phyloP scores from a whole-genome alignment of 2,329 filamentous ascomycete species.

The Hypoxylon sp. region DNA sequence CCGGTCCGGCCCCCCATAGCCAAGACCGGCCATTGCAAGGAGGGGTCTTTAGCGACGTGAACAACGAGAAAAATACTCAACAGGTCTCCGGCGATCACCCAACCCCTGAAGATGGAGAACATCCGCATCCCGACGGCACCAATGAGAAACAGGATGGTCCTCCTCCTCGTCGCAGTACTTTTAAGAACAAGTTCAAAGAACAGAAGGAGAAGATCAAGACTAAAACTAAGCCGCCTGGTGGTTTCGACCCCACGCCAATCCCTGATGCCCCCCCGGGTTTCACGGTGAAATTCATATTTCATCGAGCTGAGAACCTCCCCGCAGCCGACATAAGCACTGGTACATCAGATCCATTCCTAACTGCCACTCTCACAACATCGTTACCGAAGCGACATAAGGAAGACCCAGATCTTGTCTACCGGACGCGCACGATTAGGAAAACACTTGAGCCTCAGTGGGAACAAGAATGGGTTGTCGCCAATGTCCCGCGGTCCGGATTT shows the following conservation, averaged over 20 bases:
- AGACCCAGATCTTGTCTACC: conserved; percentile 80
- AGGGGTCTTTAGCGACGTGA: conserved; percentile 27
- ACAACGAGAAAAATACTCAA: conserved; percentile 56
- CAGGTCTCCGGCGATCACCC: conserved; percentile 40
- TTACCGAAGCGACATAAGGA: conserved; percentile 87
- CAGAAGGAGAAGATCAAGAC: conserved; percentile 59
- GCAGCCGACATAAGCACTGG: conserved; percentile 83
- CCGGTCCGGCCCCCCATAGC: conserved; percentile 21
- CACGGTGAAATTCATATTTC: conserved; percentile 87
- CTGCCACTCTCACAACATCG: conserved; percentile 79
- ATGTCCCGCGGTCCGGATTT: conserved; percentile 86
- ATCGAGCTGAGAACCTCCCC: conserved; percentile 84
- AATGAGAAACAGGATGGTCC: conserved; percentile 37
- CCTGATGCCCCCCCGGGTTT: conserved; percentile 82
- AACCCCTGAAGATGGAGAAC: conserved; percentile 30
- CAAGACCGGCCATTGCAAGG: conserved; percentile 32
- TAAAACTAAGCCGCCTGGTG: conserved; percentile 75
- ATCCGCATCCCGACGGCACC: conserved; percentile 25
- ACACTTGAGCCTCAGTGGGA: conserved; percentile 86
- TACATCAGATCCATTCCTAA: conserved; percentile 87
- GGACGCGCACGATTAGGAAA: conserved; percentile 82
- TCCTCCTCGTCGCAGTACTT: conserved; percentile 35
- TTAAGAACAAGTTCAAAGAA: conserved; percentile 57
- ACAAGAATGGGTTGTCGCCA: conserved; percentile 88
- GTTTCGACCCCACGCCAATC: conserved; percentile 84